Evolutionary conservation across 306 rosid genomes (phyloP), one percentile per base, ranked within the genome.

Genomic region (Cicer arietinum): DNA sequence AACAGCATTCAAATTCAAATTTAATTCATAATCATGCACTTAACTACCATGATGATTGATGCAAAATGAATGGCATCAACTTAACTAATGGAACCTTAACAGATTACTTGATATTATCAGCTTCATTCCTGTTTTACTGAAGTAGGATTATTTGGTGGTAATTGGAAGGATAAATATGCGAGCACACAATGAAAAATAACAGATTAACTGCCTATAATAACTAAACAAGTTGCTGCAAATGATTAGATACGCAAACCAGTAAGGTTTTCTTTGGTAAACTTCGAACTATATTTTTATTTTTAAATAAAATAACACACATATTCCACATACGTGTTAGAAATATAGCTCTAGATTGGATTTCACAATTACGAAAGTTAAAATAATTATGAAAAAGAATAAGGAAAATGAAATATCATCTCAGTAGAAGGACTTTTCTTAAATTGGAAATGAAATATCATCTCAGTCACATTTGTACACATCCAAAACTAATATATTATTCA

Each of bases 31-130:
- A 69, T 86, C 69, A 78, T 79, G 71, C 57, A 79, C 76, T 73
- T 78, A 82, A 83, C 87, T 22, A 81, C 86, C 89, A 14, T 76
- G 39, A 76, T 80, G 44, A 70, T 78, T 73, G 79, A 58, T 68
- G 51, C 48, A 67, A 44, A 41, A 47, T 50, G 46, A 77, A 59
- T 81, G 67, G 74, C 67, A 69, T 74, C 59, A 69, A 76, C 82
- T 71, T 71, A 61, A 46, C 60, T 25, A 4, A 50, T 50, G 4
- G 52, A 74, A 72, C 47, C 73, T 25, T 43, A 52, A 35, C 47
- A 75, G 25, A 30, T 4, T 66, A 7, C 17, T 53, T 58, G 41
- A 65, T 81, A 3, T 65, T 44, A 53, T 7, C 51, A 44, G 10
- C 59, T 76, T 30, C 37, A 30, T 30, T 30, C 37, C 37, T 81